These are phyloP conservation scores for Diversispora eburnea DNA, from an alignment of 192 early-diverging fungal genomes.

Conservation along the genomic window DNA sequence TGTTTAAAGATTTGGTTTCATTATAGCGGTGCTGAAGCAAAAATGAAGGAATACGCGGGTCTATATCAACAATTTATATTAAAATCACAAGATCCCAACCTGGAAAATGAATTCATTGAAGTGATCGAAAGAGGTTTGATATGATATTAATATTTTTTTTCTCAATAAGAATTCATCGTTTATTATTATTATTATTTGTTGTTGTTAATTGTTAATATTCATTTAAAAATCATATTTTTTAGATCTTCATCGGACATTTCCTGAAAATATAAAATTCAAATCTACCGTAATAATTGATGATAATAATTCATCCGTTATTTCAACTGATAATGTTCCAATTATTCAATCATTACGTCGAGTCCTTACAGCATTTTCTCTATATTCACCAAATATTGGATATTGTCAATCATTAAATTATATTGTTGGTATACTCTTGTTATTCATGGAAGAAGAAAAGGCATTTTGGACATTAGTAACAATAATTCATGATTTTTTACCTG, in stretches of 20 bases:
- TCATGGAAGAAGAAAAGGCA: constrained; percentile 67
- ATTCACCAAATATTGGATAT: constrained; percentile 76
- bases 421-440: constrained; percentile 68
- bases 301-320: constrained; percentile 32
- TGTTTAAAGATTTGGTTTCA: constrained; percentile 58
- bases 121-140: constrained; percentile 61
- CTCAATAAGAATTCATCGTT: not conserved
- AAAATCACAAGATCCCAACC: constrained; percentile 41
- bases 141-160: constrained; percentile 18
- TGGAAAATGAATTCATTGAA: constrained; percentile 63
- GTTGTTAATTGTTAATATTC: not conserved
- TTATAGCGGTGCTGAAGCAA: constrained; percentile 66
- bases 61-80: constrained; percentile 52
- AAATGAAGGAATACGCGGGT: constrained; percentile 50
- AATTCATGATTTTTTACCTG: constrained; percentile 69
- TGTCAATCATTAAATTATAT: constrained; percentile 83
- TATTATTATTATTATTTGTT: not conserved
- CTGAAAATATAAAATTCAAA: constrained; percentile 70
- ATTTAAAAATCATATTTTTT: not conserved
- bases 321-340: constrained; percentile 43
- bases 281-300: constrained; percentile 38
- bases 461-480: constrained; percentile 79
- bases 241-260: constrained; percentile 78
- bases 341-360: constrained; percentile 63
- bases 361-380: constrained; percentile 65